phyloP scores from a whole-genome alignment of 2,329 filamentous ascomycete genomes.

The Elsinoe australis region DNA sequence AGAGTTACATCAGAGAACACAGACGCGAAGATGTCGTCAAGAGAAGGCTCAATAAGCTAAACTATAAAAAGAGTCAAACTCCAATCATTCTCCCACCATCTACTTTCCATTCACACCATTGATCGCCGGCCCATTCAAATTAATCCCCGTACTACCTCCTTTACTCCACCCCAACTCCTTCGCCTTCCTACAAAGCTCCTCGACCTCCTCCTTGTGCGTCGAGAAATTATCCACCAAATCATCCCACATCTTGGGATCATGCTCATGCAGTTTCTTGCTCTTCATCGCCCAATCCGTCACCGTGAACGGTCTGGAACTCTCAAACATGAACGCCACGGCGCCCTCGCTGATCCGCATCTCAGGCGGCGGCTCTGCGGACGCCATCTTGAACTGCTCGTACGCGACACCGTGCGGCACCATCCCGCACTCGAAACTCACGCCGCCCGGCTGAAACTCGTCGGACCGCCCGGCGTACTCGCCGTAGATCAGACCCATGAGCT shows the following conservation, averaged over 20 bases:
- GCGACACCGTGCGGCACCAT: constrained; percentile 35
- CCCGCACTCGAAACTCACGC: constrained; percentile 32
- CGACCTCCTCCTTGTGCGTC: constrained; percentile 30
- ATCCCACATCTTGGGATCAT: constrained; percentile 35
- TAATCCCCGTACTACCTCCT: constrained; percentile 9
- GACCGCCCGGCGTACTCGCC: constrained; percentile 33
- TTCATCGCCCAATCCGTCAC: constrained; percentile 19
- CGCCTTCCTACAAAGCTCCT: constrained; percentile 22
- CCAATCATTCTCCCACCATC: not conserved
- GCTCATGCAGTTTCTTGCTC: constrained; percentile 36
- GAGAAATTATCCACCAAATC: constrained; percentile 34
- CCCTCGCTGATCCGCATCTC: constrained; percentile 40
- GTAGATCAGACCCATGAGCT: constrained; percentile 33
- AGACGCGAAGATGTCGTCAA: no score
- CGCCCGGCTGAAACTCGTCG: constrained; percentile 38
- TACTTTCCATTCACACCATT: constrained; percentile 12
- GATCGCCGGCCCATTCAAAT: constrained; percentile 1
- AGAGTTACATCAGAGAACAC: no score
- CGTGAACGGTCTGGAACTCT: constrained; percentile 24
- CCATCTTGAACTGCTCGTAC: constrained; percentile 40
- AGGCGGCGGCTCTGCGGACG: constrained; percentile 43
- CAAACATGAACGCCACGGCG: constrained; percentile 38
- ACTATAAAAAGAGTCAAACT: no score
- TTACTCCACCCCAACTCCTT: constrained; percentile 14
- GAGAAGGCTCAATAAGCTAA: no score